Base-by-base conservation (phyloP, 768 basidiomycete species). In the Inosperma sp. region DNA sequence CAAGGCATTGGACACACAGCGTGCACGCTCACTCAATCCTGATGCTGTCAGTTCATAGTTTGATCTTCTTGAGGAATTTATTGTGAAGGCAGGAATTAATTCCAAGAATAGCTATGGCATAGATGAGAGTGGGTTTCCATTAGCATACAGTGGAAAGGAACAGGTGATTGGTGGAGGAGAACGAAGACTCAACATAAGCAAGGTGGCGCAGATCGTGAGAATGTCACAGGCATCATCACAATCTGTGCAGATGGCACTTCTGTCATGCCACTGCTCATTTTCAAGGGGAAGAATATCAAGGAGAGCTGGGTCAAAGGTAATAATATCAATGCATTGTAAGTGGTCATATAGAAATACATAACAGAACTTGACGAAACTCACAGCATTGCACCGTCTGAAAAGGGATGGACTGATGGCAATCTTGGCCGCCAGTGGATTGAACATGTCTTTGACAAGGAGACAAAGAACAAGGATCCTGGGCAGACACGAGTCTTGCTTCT, bases 221-320 rank as follows among this genome's bases (percentile, higher is more conserved):
- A 69, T 42, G 71, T 70, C 33, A 74, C 72, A 2, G 63, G 70
- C 8, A 58, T 78, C 37, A 62, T 69, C 0, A 72, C 71, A 1
- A 76, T 77, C 16, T 72, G 72, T 56, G 68, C 68, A 0, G 67
- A 73, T 62, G 68, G 71, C 1, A 59, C 57, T 5, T 14, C 56
- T 1, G 41, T 62, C 16, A 43, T 56, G 21, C 70, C 69, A 5
- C 39, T 61, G 13, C 57, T 71, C 5, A 68, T 72, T 31, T 71
- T 59, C 51, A 68, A 67, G 49, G 69, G 68, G 7, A 45, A 65
- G 41, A n/a, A n/a, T n/a, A n/a, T n/a, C n/a, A n/a, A n/a, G n/a
- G n/a, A n/a, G n/a, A n/a, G n/a, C n/a, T n/a, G n/a, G n/a, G n/a
- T n/a, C n/a, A n/a, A n/a, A n/a, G n/a, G n/a, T n/a, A n/a, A n/a